A percentile compares a stretch with the other conserved stretches of the same genome.
Evolutionary conservation across 139 green algal species (phyloP).

Genomic region (Microglena sp.): DNA sequence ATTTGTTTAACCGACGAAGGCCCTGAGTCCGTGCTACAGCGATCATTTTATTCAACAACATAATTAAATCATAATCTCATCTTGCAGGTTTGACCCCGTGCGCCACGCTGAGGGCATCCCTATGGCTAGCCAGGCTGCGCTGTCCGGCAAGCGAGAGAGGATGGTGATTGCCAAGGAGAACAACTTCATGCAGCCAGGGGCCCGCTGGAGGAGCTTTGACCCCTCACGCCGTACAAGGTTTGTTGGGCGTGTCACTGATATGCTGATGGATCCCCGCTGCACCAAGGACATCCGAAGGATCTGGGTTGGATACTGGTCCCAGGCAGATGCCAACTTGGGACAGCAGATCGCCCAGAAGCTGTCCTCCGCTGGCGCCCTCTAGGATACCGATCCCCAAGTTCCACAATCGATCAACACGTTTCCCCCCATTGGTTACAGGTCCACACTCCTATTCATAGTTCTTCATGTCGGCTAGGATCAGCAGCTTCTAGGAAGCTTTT

Average conservation of each 20-base stretch:
- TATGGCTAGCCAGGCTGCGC: constrained; percentile 16
- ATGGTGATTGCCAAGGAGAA: constrained; percentile 87
- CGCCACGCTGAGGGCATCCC: constrained; percentile 70
- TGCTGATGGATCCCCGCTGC: constrained; percentile 51
- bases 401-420: too few relatives aligned
- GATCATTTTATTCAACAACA: too few relatives aligned
- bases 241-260: constrained; percentile 52
- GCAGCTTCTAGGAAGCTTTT: too few relatives aligned
- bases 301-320: constrained; percentile 88
- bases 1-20: too few relatives aligned
- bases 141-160: constrained; percentile 68
- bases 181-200: constrained; percentile 76
- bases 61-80: neutral
- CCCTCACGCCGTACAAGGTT: constrained; percentile 71
- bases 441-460: too few relatives aligned
- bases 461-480: too few relatives aligned
- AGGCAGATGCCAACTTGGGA: constrained; percentile 70
- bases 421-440: too few relatives aligned
- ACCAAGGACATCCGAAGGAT: constrained; percentile 57
- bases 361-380: constrained; percentile 31
- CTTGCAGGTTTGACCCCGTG: constrained; percentile 65
- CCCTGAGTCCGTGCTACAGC: too few relatives aligned
- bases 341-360: constrained; percentile 64
- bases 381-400: neutral
- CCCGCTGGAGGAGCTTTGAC: constrained; percentile 56